Base-by-base conservation (phyloP, 2,329 filamentous ascomycete genomes). In the Allantophomopsis cytisporea region DNA sequence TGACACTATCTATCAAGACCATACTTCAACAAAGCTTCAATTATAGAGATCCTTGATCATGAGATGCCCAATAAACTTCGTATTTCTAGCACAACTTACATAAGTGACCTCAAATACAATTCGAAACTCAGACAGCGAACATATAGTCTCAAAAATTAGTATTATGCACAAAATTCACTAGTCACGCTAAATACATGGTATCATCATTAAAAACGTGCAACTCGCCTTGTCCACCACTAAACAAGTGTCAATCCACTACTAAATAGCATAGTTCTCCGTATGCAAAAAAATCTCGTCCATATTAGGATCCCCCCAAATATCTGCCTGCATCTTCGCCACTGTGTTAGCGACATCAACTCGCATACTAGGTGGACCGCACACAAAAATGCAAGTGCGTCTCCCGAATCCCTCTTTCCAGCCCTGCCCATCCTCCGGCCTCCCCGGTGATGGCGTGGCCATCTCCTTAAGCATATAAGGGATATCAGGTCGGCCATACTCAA, bases 201-300 rank as follows among this genome's bases (percentile, higher is more conserved):
- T 28, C 23, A 28, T 28, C 11, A 12, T 6, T n/a, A 10, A 28
- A 28, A 28, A 28, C 7, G 3, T 3, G 5, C 8, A 4, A 28
- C 7, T 28, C 7, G 23, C 11, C 23, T 12, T 28, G 23, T 28
- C 23, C 11, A 28, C 23, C 23, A 28, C 3, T 20, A n/a, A n/a
- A n/a, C n/a, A 28, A 10, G 11, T 28, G 10, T 28, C 8, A 28
- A 28, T 28, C 23, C 4, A 28, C 23, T 6, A 10, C 46, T 60
- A 94, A 45, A 94, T 67, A 38, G 87, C 84, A 63, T 94, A 95
- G 58, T 95, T 95, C 67, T 96, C 89, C 3, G 88, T 84, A 64
- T 95, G 89, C 57, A 95, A 60, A 58, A 88, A 95, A 40, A 96
- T 83, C 69, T 95, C 89, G 55, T 95, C 88, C 36, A 82, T 72